Evolutionary conservation across 73 alveolate genomes (phyloP), one percentile per base, ranked within the genome.

Genomic region (Blepharisma stoltei): DNA sequence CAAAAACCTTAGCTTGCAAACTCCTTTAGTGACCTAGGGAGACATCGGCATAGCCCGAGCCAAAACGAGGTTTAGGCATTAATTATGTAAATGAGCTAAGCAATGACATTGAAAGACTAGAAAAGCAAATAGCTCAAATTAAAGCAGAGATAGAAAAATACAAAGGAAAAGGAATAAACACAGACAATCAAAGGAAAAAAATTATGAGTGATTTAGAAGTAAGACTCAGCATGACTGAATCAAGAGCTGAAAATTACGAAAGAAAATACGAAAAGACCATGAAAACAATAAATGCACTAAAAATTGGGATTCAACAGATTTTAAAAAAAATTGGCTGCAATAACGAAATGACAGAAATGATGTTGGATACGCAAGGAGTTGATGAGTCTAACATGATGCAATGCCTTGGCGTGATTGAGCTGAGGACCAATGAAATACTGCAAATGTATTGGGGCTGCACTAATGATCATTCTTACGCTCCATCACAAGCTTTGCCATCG

Each of bases 321-420:
- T 79, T 84, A 52, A 78, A 88, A 46, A 71, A 78, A 21, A 84
- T 79, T n/a, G 90, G 83, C 65, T 80, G 86, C 43, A 68, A 80
- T 53, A 78, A 78, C 21, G 86, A 83, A 6, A 78, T 89, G 25
- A 8, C 78, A 6, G 69, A 87, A 67, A 91, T 55, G 25, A 65
- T 86, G 55, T 71, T 71, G 23, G 83, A 50, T 14, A 32, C 79
- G 0, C 44, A 76, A 79, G 88, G 91, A 7, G 46, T 87, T n/a
- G 78, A 87, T 38, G 83, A 87, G 38, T 89, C 77, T 50, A 87
- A 87, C 50, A 77, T 87, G 37, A 83, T 87, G 91, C 77, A 70
- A 49, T 87, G 77, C 66, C 71, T 87, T 11, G 94, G 94, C 0
- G 80, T 87, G 84, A 89, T 87, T 6, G 94, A 87, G 84, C 69